These are phyloP conservation scores for Phytophthora megakarya DNA, from an alignment of 352 stramenopile species.

Conservation along the genomic window DNA sequence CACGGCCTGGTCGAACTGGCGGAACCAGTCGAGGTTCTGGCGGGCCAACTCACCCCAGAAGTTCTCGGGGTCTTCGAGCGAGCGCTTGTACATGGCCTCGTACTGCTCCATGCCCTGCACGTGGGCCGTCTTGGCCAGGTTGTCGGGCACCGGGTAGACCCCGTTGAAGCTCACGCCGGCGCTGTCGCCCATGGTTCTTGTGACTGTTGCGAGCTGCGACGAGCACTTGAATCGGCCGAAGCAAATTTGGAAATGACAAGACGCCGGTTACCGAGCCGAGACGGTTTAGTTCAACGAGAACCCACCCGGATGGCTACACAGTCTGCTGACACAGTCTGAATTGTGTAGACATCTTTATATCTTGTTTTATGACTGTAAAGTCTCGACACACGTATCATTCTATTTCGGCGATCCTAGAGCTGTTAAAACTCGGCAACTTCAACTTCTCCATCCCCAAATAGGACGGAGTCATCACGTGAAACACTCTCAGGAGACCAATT, in stretches of 20 bases:
- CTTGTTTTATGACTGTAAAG: neutral
- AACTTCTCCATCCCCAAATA: constrained; percentile 1
- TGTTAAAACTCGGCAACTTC: constrained; percentile 12
- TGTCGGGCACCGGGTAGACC: constrained; percentile 33
- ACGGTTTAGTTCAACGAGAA: constrained; percentile 31
- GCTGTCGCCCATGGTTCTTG: constrained; percentile 31
- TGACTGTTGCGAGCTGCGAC: neutral
- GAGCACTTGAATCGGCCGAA: constrained; percentile 8
- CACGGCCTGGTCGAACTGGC: constrained; percentile 88
- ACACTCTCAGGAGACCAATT: constrained; percentile 6
- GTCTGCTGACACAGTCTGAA: constrained; percentile 1
- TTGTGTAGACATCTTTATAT: too few relatives aligned
- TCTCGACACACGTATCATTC: neutral
- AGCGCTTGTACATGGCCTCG: constrained; percentile 84
- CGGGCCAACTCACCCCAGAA: constrained; percentile 94
- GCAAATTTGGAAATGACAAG: constrained; percentile 26
- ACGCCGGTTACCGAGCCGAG: neutral
- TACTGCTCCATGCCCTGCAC: constrained; percentile 77
- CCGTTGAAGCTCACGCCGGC: constrained; percentile 38
- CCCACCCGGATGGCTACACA: constrained; percentile 13
- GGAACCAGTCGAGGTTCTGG: constrained; percentile 93
- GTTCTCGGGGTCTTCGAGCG: constrained; percentile 76
- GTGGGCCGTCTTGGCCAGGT: constrained; percentile 61
- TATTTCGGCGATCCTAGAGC: neutral
- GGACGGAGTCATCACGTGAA: constrained; percentile 28